phyloP scores from a whole-genome alignment of 176 grass and related monocot species.

The Calamus simplicifolius region DNA sequence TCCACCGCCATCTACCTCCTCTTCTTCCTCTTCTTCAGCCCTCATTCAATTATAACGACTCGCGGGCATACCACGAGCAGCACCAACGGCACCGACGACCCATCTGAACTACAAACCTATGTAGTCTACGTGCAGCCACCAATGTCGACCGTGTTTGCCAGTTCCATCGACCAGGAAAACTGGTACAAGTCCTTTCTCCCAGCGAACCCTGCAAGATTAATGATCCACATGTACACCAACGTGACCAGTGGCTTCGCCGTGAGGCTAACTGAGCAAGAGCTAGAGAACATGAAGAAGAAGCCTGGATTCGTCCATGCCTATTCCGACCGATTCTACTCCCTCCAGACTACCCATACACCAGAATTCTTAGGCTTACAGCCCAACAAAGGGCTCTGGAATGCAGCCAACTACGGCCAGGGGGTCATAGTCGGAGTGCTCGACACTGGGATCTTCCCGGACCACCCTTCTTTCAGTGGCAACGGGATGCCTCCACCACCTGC shows the following conservation, averaged over 20 bases:
- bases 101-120: no score
- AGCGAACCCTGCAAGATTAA: slow-evolving; percentile 9
- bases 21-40: no score
- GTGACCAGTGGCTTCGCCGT: slow-evolving; percentile 67
- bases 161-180: no score
- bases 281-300: slow-evolving; percentile 18
- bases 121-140: no score
- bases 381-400: slow-evolving; percentile 26
- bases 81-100: no score
- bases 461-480: slow-evolving; percentile 51
- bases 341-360: slow-evolving; percentile 70
- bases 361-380: slow-evolving; percentile 39
- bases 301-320: slow-evolving; percentile 46
- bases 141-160: no score
- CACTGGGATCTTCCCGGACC: slow-evolving; percentile 38
- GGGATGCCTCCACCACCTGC: slow-evolving; percentile 53
- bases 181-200: no score
- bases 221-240: slow-evolving; percentile 66
- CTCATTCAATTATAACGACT: no score
- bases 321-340: slow-evolving; percentile 35
- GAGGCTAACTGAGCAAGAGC: slow-evolving; percentile 37
- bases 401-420: slow-evolving; percentile 50
- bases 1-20: no score
- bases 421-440: slow-evolving; percentile 62
- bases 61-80: no score